Base-by-base conservation (phyloP, 2,329 filamentous ascomycete species). In the Cercospora citrullina region DNA sequence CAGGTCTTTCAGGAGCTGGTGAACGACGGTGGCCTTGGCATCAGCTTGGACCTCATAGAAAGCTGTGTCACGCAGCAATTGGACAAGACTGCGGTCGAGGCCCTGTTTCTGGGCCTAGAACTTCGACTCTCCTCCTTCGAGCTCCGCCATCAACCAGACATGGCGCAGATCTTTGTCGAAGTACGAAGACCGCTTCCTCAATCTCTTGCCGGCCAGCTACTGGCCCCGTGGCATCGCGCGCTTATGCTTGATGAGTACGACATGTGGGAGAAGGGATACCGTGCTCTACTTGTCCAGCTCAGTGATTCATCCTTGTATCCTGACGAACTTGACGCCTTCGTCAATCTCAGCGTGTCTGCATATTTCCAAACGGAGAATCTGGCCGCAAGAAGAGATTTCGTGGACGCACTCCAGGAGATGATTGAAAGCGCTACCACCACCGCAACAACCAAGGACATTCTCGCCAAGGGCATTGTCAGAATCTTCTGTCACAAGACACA, bases 161-260 rank as follows among this genome's bases (percentile, higher is more conserved):
- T 75, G 58, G 72, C 73, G 51, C 69, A 70, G 23, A 64, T 74
- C 16, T 75, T 74, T 48, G 71, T 75, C 18, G 65, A 74, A 36
- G 70, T 69, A 5, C 64, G 69, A 18, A 64, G 67, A 18, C 69
- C 72, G 10, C 65, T 74, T 6, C 72, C 72, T 5, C 36, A 65
- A 31, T 62, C 62, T 10, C 66, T 73, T 10, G 66, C 66, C 4
- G 66, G 57, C 3, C 64, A 72, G 31, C 66, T 73, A 5, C 60
- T 72, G n/a, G 63, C 69, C 16, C 72, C 72, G 8, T 73, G 72
- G 72, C 61, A 69, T 30, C 69, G 69, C 16, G 63, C 68, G 10
- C 60, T 72, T 21, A 70, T 75, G 63, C 65, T 73, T 16, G 71
- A 73, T 42, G 68, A 73, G 30, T 66, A 70, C 23, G 66, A 68